These are phyloP conservation scores for Candida anutae DNA, from an alignment of 1,139 yeast genomes.

Conservation along the genomic window DNA sequence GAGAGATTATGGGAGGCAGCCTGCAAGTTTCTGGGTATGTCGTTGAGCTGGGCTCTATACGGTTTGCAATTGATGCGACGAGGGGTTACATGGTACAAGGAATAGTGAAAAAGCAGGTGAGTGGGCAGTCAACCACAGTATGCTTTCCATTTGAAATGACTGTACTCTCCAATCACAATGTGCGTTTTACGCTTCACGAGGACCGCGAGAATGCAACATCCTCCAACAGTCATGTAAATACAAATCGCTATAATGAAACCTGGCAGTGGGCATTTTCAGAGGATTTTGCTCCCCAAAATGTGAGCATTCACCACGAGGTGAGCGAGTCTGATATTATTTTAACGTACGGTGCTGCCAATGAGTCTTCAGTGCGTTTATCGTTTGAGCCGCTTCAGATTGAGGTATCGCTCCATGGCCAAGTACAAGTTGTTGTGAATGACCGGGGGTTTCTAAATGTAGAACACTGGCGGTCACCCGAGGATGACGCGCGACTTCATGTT, in stretches of 20 bases:
- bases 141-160: conserved; percentile 51
- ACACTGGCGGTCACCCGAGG: conserved; percentile 50
- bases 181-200: conserved; percentile 64
- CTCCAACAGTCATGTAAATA: conserved; percentile 24
- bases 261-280: conserved; percentile 49
- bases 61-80: conserved; percentile 46
- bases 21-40: too few species aligned
- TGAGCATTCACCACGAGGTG: too few species aligned
- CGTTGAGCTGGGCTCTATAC: conserved; percentile 6
- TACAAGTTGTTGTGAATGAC: conserved; percentile 58
- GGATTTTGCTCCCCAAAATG: too few species aligned
- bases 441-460: conserved; percentile 67
- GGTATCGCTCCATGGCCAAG: conserved; percentile 34
- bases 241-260: conserved; percentile 45
- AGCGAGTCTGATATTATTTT: conserved; percentile 18
- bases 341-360: conserved; percentile 31
- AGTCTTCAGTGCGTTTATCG: conserved; percentile 32
- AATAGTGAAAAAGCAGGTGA: conserved; percentile 34
- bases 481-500: conserved; percentile 29
- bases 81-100: conserved; percentile 33
- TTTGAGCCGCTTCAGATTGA: conserved; percentile 47
- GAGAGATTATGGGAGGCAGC: conserved; percentile 27
- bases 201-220: conserved; percentile 20
- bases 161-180: conserved; percentile 45
- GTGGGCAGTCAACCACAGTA: conserved; percentile 15